A percentile compares a stretch with the other conserved stretches of the same genome.
These are phyloP conservation scores for Diplodia mutila DNA, from an alignment of 2,329 filamentous ascomycete genomes.

Conservation along the genomic window DNA sequence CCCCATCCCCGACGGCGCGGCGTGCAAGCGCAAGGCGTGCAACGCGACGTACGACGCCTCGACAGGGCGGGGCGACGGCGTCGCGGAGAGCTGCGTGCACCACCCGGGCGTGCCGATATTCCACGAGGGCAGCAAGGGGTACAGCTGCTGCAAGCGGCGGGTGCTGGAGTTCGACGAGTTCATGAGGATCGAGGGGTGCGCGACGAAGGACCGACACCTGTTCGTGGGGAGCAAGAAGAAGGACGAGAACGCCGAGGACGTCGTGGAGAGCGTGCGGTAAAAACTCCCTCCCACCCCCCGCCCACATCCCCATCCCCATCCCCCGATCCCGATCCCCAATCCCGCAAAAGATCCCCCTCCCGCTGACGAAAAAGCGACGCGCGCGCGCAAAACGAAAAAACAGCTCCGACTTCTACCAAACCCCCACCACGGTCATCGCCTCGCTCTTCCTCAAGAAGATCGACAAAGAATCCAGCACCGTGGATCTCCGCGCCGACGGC, in stretches of 20 bases:
- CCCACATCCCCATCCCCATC: too few relatives aligned
- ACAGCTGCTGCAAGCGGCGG: constrained; percentile 92
- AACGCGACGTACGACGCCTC: constrained; percentile 48
- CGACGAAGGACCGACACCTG: constrained; percentile 77
- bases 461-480: constrained; percentile 74
- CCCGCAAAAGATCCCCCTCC: not conserved
- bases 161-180: constrained; percentile 98
- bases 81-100: constrained; percentile 78
- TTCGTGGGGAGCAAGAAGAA: constrained; percentile 76
- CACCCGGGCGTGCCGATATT: constrained; percentile 93
- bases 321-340: not conserved
- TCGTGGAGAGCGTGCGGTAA: constrained; percentile 75
- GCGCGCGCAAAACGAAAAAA: too few relatives aligned
- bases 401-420: constrained; percentile 94
- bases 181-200: constrained; percentile 91
- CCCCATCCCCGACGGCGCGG: constrained; percentile 76
- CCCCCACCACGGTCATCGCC: constrained; percentile 78
- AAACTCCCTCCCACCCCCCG: too few relatives aligned
- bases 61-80: constrained; percentile 49
- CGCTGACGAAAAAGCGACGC: too few relatives aligned
- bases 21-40: constrained; percentile 80
- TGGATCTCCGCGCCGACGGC: constrained; percentile 67
- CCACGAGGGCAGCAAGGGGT: constrained; percentile 97
- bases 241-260: constrained; percentile 66
- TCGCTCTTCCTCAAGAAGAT: constrained; percentile 98